Percentiles rank a stretch among this genome's conserved stretches.
Evolutionary conservation across 768 basidiomycete species (phyloP).

Genomic region (Rhodotorula toruloides): DNA sequence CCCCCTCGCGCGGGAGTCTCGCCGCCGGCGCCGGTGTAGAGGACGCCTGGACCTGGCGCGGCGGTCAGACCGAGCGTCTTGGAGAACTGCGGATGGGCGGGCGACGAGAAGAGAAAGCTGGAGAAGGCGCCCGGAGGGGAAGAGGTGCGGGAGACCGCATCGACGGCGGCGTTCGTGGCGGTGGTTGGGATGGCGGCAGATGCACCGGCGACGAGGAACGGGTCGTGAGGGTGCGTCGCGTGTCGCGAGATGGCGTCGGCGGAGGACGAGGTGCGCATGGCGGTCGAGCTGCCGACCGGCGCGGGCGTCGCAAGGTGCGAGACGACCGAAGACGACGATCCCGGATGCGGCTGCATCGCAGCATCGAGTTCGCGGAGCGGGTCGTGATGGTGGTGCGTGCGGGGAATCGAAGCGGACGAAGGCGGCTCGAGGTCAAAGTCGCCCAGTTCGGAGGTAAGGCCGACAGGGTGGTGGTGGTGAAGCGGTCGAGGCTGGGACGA

Average conservation of each 20-base stretch:
- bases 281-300: neutral
- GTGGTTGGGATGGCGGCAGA: neutral
- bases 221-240: constrained; percentile 13
- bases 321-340: constrained; percentile 9
- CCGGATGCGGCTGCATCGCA: constrained; percentile 2
- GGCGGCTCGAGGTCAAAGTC: constrained; percentile 22
- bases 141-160: neutral
- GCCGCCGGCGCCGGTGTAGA: neutral
- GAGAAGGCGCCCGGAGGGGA: constrained; percentile 15
- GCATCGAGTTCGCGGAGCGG: constrained; percentile 6
- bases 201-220: constrained; percentile 9
- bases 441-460: constrained; percentile 26
- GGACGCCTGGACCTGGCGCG: constrained; percentile 33
- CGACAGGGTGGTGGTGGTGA: constrained; percentile 29
- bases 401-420: neutral
- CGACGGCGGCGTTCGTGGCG: neutral
- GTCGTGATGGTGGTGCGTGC: constrained; percentile 10
- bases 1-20: constrained; percentile 31
- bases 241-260: neutral
- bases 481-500: constrained; percentile 10
- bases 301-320: constrained; percentile 15
- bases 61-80: constrained; percentile 30
- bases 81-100: constrained; percentile 32
- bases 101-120: constrained; percentile 26
- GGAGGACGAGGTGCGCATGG: neutral